A percentile compares a stretch with the other conserved stretches of the same genome.
These are phyloP conservation scores for Moesziomyces parantarcticus DNA, from an alignment of 1,284 basidiomycete genomes.

Conservation along the genomic window DNA sequence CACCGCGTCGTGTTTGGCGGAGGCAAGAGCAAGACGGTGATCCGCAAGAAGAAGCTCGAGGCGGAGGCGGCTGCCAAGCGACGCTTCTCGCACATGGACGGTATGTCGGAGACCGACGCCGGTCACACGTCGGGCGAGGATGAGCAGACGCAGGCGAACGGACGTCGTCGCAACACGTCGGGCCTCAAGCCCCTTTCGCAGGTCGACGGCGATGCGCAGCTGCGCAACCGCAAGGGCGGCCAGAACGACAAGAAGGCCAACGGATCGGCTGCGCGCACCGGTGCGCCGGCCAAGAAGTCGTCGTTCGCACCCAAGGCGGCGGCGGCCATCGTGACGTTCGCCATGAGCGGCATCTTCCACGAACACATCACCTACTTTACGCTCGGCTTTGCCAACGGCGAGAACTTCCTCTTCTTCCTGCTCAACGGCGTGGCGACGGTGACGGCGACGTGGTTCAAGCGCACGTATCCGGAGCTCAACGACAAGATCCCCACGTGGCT, in stretches of 20 bases:
- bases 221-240: constrained; percentile 27
- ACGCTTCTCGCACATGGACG: constrained; percentile 52
- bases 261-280: constrained; percentile 6
- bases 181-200: constrained; percentile 48
- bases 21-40: constrained; percentile 34
- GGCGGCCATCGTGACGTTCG: constrained; percentile 61
- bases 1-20: constrained; percentile 67
- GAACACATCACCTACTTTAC: constrained; percentile 65
- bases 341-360: constrained; percentile 63
- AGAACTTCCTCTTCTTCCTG: constrained; percentile 66
- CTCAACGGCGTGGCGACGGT: constrained; percentile 63
- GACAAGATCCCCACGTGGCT: constrained; percentile 54
- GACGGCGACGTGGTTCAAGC: constrained; percentile 56
- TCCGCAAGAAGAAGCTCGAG: constrained; percentile 31
- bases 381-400: constrained; percentile 59
- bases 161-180: constrained; percentile 12
- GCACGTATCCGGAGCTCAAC: constrained; percentile 55
- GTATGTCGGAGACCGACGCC: constrained; percentile 60
- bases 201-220: constrained; percentile 17
- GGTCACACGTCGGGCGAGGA: constrained; percentile 56
- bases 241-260: constrained; percentile 17
- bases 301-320: constrained; percentile 60
- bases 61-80: constrained; percentile 8
- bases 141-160: constrained; percentile 28
- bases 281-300: constrained; percentile 19